These are phyloP conservation scores for Beta macrorhiza DNA, from an alignment of 179 eudicot genomes.

Conservation along the genomic window DNA sequence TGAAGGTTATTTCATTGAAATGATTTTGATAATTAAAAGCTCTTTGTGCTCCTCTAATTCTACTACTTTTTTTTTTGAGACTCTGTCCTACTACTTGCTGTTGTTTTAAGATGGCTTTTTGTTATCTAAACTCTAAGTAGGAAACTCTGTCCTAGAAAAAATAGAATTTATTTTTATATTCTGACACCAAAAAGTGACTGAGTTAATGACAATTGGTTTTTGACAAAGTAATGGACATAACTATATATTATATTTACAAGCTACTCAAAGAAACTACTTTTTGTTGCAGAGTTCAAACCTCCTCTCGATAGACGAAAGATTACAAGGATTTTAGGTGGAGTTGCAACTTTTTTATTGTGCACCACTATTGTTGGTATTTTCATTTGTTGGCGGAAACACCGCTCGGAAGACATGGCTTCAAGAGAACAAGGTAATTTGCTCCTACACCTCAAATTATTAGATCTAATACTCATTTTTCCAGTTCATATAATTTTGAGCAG, in stretches of 20 bases:
- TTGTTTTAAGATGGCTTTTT: neutral
- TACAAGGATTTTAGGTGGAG: constrained; percentile 19
- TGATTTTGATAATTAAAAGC: neutral
- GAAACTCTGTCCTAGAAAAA: neutral
- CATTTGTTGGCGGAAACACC: constrained; percentile 27
- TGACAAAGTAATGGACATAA: neutral
- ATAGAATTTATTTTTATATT: neutral
- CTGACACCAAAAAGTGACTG: no score
- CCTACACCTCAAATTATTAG: neutral
- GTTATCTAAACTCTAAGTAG: neutral
- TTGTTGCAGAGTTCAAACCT: constrained; percentile 38
- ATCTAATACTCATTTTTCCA: neutral
- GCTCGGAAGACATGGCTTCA: constrained; percentile 21
- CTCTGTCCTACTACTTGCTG: neutral
- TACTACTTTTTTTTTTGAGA: no score
- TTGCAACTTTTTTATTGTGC: constrained; percentile 24
- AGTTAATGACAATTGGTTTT: neutral
- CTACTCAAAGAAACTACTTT: neutral
- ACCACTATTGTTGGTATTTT: constrained; percentile 22
- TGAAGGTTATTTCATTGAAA: neutral
- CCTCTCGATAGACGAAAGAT: constrained; percentile 31
- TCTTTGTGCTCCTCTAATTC: neutral
- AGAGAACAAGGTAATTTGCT: constrained; percentile 39
- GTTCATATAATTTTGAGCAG: neutral
- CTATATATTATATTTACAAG: neutral